These are phyloP conservation scores for Leucoagaricus sp. DNA, from an alignment of 1,284 basidiomycete genomes.

Conservation along the genomic window DNA sequence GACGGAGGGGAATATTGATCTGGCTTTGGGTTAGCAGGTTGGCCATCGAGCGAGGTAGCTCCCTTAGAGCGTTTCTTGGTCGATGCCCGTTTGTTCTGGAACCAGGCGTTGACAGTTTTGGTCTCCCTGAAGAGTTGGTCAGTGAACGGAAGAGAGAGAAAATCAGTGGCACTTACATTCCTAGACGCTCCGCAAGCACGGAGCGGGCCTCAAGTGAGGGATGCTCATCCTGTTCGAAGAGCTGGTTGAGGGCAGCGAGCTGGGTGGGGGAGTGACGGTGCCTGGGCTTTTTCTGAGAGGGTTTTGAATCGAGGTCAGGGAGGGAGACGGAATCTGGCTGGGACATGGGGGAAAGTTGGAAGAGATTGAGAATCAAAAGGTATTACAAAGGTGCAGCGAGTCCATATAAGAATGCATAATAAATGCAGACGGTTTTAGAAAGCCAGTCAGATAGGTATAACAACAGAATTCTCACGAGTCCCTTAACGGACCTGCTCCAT, in stretches of 20 bases:
- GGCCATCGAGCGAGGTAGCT: conserved; percentile 17
- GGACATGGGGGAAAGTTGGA: conserved; percentile 14
- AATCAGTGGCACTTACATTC: conserved; percentile 57
- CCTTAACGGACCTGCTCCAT: conserved; percentile 6
- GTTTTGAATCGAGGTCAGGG: conserved; percentile 11
- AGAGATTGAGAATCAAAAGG: conserved; percentile 17
- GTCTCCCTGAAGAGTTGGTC: conserved; percentile 55
- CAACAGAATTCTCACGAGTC: conserved; percentile 14
- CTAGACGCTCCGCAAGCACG: conserved; percentile 64
- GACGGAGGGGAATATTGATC: conserved; percentile 25
- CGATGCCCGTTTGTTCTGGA: conserved; percentile 81
- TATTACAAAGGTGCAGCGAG: conserved; percentile 26
- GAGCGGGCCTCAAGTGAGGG: conserved; percentile 69
- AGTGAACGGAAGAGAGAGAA: conserved; percentile 24
- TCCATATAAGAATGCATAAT: conserved; percentile 21
- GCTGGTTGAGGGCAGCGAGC: conserved; percentile 71
- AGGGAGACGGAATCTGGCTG: conserved; percentile 10
- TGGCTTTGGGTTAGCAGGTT: conserved; percentile 25
- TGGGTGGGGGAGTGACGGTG: conserved; percentile 72
- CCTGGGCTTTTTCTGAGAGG: conserved; percentile 65
- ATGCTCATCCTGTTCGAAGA: conserved; percentile 75
- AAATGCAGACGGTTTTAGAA: conserved; percentile 20
- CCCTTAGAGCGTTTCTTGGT: conserved; percentile 68
- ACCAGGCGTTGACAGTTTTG: conserved; percentile 83
- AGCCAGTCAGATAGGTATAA: conserved; percentile 21